Evolutionary conservation across 2,329 filamentous ascomycete species (phyloP).

Genomic region (Laburnicola sp.): DNA sequence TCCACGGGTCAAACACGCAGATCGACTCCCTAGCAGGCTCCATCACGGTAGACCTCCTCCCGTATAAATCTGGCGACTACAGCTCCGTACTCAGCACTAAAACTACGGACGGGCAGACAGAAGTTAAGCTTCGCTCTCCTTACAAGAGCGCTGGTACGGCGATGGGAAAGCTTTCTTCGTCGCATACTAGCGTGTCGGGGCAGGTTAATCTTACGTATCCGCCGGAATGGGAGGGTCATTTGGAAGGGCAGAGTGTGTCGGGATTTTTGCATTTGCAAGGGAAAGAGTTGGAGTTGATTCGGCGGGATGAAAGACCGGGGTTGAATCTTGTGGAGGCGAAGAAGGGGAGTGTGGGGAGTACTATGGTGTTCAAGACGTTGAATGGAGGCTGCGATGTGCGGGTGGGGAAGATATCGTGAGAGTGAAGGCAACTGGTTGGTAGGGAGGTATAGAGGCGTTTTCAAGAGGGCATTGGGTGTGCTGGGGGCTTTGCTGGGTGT

Average conservation of each 20-base stretch:
- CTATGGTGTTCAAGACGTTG: conserved; percentile 39
- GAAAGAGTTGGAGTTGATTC: conserved; percentile 40
- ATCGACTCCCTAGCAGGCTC: conserved; percentile 44
- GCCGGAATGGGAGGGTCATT: conserved; percentile 47
- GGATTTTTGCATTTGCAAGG: conserved; percentile 47
- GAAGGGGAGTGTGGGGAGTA: conserved; percentile 45
- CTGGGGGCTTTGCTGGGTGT: not conserved
- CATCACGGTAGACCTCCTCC: conserved; percentile 44
- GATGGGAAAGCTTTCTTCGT: conserved; percentile 35
- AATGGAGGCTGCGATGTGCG: conserved; percentile 39
- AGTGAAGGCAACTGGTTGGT: not conserved
- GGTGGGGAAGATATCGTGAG: conserved; percentile 29
- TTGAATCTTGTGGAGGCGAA: conserved; percentile 43
- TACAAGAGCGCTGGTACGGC: conserved; percentile 30
- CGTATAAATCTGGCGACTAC: conserved; percentile 35
- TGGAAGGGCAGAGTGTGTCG: conserved; percentile 43
- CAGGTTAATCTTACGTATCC: conserved; percentile 46
- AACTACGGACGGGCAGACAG: conserved; percentile 41
- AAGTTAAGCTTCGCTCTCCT: conserved; percentile 37
- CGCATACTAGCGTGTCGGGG: conserved; percentile 44
- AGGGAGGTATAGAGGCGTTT: not conserved
- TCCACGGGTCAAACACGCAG: conserved; percentile 46
- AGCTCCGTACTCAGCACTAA: conserved; percentile 38
- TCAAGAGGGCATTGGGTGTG: conserved; percentile 4
- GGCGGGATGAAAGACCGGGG: conserved; percentile 30